Conservation (phyloP, 1,139 yeast species). For the Suhomyces coccinellae region DNA sequence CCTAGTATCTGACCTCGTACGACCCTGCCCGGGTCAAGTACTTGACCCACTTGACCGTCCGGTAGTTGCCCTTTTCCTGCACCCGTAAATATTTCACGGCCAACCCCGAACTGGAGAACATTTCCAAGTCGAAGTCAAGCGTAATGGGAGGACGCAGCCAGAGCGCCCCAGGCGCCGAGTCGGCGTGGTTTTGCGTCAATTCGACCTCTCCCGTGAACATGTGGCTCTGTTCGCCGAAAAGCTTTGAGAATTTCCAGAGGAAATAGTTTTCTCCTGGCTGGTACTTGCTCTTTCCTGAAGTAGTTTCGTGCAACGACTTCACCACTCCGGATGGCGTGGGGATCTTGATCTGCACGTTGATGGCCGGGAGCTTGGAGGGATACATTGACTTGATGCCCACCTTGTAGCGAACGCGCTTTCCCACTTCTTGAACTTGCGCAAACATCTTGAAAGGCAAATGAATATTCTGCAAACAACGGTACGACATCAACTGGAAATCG, state of each 20-base stretch:
- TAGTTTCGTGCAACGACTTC: slow-evolving; percentile 49
- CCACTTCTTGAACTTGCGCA: slow-evolving; percentile 61
- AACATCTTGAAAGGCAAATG: slow-evolving; percentile 70
- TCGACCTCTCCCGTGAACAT: slow-evolving; percentile 54
- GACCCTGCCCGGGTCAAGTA: slow-evolving; percentile 75
- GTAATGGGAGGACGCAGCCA: slow-evolving; percentile 83
- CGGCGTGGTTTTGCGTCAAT: slow-evolving; percentile 23
- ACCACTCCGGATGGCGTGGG: slow-evolving; percentile 71
- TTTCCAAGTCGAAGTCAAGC: slow-evolving; percentile 65
- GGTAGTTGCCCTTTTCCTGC: slow-evolving; percentile 61
- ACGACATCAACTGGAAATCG: slow-evolving; percentile 82
- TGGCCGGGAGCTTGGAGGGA: slow-evolving; percentile 62
- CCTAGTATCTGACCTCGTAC: slow-evolving; percentile 68
- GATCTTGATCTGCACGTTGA: slow-evolving; percentile 60
- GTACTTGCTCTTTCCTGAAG: slow-evolving; percentile 70
- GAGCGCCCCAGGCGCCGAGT: slow-evolving; percentile 19
- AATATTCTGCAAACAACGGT: slow-evolving; percentile 55
- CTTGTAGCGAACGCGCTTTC: slow-evolving; percentile 54
- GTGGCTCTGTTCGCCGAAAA: slow-evolving; percentile 67
- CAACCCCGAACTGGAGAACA: slow-evolving; percentile 79
- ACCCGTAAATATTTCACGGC: slow-evolving; percentile 73
- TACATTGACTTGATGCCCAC: slow-evolving; percentile 63
- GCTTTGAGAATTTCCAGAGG: slow-evolving; percentile 69
- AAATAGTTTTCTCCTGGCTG: slow-evolving; percentile 65
- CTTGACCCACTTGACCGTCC: slow-evolving; percentile 85